phyloP scores from a whole-genome alignment of 2,329 filamentous ascomycete species.

The Blastomyces parvus region DNA sequence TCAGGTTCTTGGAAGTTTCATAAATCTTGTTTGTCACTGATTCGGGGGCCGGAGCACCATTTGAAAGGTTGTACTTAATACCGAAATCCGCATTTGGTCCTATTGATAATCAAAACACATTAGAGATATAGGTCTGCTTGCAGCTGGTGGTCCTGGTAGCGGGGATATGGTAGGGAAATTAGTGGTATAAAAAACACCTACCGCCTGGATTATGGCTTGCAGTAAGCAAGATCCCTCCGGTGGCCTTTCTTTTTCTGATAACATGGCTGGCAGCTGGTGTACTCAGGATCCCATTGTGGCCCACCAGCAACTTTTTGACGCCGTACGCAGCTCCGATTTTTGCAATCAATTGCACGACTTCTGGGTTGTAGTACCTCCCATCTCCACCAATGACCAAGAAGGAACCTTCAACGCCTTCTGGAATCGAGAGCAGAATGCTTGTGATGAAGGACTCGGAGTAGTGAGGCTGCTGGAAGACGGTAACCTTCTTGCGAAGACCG shows the following conservation, averaged over 20 bases:
- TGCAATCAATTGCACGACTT: slow-evolving; percentile 91
- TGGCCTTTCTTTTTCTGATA: slow-evolving; percentile 89
- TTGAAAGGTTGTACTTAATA: slow-evolving; percentile 98
- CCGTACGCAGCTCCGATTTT: slow-evolving; percentile 96
- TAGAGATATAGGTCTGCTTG: not conserved
- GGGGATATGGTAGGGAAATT: not conserved
- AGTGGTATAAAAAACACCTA: slow-evolving; percentile 38
- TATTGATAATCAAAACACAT: slow-evolving; percentile 31
- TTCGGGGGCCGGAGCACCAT: slow-evolving; percentile 91
- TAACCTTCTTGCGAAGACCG: slow-evolving; percentile 97
- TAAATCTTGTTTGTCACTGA: slow-evolving; percentile 97
- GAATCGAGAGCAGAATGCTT: slow-evolving; percentile 90
- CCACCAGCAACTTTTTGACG: slow-evolving; percentile 96
- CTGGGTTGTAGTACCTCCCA: slow-evolving; percentile 93
- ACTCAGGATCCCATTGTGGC: slow-evolving; percentile 90
- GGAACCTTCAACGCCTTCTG: slow-evolving; percentile 77
- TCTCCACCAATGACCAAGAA: slow-evolving; percentile 96
- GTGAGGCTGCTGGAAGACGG: slow-evolving; percentile 87
- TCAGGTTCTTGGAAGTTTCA: slow-evolving; percentile 79
- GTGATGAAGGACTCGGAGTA: slow-evolving; percentile 95
- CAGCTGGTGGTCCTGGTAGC: too few relatives aligned
- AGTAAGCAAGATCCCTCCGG: slow-evolving; percentile 90
- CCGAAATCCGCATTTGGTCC: slow-evolving; percentile 92
- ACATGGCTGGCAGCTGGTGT: slow-evolving; percentile 93
- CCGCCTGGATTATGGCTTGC: slow-evolving; percentile 98